Base-by-base conservation (phyloP, 371 early-diverging fungal species). In the Scutellospora calospora region DNA sequence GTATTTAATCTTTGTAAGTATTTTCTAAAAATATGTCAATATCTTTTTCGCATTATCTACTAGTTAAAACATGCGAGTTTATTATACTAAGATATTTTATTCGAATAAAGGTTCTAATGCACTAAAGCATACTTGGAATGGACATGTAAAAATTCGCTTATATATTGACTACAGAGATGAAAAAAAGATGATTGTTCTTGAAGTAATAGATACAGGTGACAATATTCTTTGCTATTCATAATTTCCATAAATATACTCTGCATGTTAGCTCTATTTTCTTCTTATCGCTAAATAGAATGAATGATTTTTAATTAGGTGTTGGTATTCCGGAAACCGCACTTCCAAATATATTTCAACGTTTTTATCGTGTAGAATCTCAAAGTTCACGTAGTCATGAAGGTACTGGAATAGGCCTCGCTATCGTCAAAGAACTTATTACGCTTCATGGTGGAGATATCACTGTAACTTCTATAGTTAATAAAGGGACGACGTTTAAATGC, bases 361-460 rank as follows among this genome's bases (percentile, higher is more conserved):
- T 88, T 75, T 84, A 87, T 55, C 82, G 88, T 16, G 80, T 84
- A n/a, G 85, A 87, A 57, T 83, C 78, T 73, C 76, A 80, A n/a
- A 82, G 83, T 49, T 83, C 86, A 3, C 85, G 86, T 20, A 84
- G 84, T 5, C 83, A 85, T 31, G 88, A 88, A 75, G 88, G 88
- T 22, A 87, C 88, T 27, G 87, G 86, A 1, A 87, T 87, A 25
- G 89, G 87, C 2, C 80, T 88, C 18, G 82, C 86, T 3, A 69
- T 87, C 1, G 87, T 86, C 25, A 84, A 85, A 54, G 89, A 88
- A 71, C 80, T 88, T 33, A 83, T 84, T 14, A 84, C 84, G n/a
- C 77, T 85, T 20, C 89, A 88, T 74, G 85, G 84, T 27, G 89
- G 89, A 2, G 72, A 52, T 14, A 84, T 88, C 1, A 76, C 80